phyloP scores from a whole-genome alignment of 148 eudicot genomes.

The Amaranthus palmeri region DNA sequence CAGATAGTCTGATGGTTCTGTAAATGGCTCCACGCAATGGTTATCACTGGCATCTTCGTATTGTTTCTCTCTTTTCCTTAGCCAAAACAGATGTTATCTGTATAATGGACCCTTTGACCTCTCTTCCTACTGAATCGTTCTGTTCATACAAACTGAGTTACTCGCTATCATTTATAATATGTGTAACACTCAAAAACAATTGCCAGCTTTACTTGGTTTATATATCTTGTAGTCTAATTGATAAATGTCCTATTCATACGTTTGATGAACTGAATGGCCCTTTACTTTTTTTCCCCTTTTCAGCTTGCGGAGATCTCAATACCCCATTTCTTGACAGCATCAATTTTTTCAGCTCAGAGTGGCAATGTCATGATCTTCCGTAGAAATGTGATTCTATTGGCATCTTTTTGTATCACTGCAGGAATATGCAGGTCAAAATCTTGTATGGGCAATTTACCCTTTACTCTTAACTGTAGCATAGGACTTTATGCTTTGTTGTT shows the following conservation, averaged over 20 bases:
- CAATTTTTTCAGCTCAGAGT: conserved; percentile 93
- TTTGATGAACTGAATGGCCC: conserved; percentile 17
- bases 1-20: no score
- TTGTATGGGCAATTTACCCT: conserved; percentile 72
- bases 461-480: conserved; percentile 25
- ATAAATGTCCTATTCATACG: background rate
- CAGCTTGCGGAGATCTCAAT: conserved; percentile 93
- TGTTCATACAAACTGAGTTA: no score
- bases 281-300: conserved; percentile 21
- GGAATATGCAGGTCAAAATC: conserved; percentile 98
- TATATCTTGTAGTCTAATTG: background rate
- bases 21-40: no score
- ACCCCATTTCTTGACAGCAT: conserved; percentile 97
- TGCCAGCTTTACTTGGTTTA: background rate
- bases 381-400: conserved; percentile 61
- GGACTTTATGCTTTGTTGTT: conserved; percentile 3
- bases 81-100: no score
- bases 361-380: conserved; percentile 54
- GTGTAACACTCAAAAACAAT: no score
- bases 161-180: no score
- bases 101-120: no score
- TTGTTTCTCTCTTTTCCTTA: no score
- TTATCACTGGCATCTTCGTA: no score
- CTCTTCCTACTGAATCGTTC: no score
- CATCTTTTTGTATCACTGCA: conserved; percentile 61